Percentiles rank a stretch among this genome's conserved stretches.
Evolutionary conservation across 139 green algal species (phyloP).

Genomic region (Chlamydomonas sp.): DNA sequence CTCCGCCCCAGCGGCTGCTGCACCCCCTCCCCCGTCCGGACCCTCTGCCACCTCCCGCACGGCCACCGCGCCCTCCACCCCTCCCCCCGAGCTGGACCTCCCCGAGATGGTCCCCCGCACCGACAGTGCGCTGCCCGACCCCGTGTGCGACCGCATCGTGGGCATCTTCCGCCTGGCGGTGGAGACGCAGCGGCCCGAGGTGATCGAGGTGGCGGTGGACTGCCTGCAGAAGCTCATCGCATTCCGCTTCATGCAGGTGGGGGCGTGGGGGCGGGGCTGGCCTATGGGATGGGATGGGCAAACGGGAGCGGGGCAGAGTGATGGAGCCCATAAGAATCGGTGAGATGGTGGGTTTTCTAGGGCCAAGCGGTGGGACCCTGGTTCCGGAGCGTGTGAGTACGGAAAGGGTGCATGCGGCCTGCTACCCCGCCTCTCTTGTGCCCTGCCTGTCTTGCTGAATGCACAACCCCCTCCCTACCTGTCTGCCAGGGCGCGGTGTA

Average conservation of each 20-base stretch:
- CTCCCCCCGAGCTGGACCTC: neutral
- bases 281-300: neutral
- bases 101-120: conserved; percentile 51
- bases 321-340: too few species aligned
- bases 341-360: too few species aligned
- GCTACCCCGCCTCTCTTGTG: neutral
- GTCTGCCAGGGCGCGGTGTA: conserved; percentile 25
- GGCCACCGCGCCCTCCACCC: neutral
- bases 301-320: neutral
- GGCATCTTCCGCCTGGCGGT: conserved; percentile 66
- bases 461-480: neutral
- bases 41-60: neutral
- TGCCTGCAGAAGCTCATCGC: conserved; percentile 93
- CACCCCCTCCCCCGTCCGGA: neutral
- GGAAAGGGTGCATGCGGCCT: neutral
- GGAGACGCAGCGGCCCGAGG: conserved; percentile 70
- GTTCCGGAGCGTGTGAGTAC: neutral
- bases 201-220: conserved; percentile 90
- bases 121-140: conserved; percentile 40
- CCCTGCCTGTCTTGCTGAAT: neutral
- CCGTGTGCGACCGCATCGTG: conserved; percentile 29
- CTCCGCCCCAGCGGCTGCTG: neutral
- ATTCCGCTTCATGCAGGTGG: conserved; percentile 62
- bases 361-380: too few species aligned
- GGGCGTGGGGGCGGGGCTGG: neutral